These are phyloP conservation scores for Gossypium lobatum DNA, from an alignment of 441 rosid species.

Conservation along the genomic window DNA sequence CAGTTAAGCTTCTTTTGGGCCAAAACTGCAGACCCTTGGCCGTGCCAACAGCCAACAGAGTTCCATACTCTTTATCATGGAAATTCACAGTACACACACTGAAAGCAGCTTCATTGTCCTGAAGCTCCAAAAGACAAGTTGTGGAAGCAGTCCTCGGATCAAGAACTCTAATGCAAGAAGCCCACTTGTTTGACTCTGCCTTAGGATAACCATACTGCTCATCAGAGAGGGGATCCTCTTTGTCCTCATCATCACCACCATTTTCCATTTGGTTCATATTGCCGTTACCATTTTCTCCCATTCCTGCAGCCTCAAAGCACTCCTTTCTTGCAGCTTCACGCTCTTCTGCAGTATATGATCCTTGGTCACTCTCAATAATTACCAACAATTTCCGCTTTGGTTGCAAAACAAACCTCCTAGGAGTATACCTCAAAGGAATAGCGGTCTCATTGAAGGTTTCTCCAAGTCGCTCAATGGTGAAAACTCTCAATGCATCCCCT, in stretches of 20 bases:
- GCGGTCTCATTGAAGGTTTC: slow-evolving; percentile 90
- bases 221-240: slow-evolving; percentile 81
- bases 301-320: slow-evolving; percentile 73
- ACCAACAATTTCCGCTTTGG: slow-evolving; percentile 72
- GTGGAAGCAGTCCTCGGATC: slow-evolving; percentile 81
- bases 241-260: slow-evolving; percentile 81
- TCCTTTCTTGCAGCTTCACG: slow-evolving; percentile 93
- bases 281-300: slow-evolving; percentile 72
- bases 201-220: slow-evolving; percentile 98
- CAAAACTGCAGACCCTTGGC: slow-evolving; percentile 88
- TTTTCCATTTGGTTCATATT: slow-evolving; percentile 66
- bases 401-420: slow-evolving; percentile 81
- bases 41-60: slow-evolving; percentile 90
- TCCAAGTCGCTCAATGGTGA: slow-evolving; percentile 84
- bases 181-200: slow-evolving; percentile 87
- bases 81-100: slow-evolving; percentile 86
- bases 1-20: slow-evolving; percentile 57
- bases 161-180: slow-evolving; percentile 92
- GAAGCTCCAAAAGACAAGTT: slow-evolving; percentile 94
- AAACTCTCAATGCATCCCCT: slow-evolving; percentile 88
- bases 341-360: slow-evolving; percentile 89
- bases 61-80: slow-evolving; percentile 90
- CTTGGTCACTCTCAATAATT: slow-evolving; percentile 91
- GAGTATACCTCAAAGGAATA: slow-evolving; percentile 87
- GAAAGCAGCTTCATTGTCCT: slow-evolving; percentile 94